Evolutionary conservation across 768 basidiomycete genomes (phyloP).

Genomic region (Naganishia kalamii): DNA sequence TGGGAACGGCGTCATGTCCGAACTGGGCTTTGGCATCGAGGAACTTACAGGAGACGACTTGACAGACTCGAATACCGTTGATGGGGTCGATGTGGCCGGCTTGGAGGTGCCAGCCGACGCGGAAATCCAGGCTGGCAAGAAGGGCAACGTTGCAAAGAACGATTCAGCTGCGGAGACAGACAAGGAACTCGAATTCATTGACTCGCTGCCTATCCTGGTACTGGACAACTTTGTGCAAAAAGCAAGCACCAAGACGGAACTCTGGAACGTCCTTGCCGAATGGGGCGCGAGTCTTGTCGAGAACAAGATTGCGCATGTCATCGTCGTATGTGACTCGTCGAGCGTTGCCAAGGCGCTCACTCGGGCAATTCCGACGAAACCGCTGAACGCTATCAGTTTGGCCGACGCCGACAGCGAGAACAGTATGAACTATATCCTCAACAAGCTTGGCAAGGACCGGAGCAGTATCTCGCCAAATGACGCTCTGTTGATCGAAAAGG

Average conservation of each 20-base stretch:
- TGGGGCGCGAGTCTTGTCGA: conserved; percentile 82
- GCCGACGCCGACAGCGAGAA: conserved; percentile 78
- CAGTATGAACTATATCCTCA: conserved; percentile 71
- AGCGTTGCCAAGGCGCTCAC: conserved; percentile 79
- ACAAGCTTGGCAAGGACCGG: conserved; percentile 59
- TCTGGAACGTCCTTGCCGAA: conserved; percentile 66
- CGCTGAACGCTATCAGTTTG: conserved; percentile 68
- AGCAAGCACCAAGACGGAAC: conserved; percentile 58
- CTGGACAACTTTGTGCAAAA: conserved; percentile 70
- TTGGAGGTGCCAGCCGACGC: conserved; percentile 7
- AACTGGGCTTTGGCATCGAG: conserved; percentile 79
- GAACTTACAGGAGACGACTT: conserved; percentile 48
- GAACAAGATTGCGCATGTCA: conserved; percentile 82
- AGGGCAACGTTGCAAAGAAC: conserved; percentile 38
- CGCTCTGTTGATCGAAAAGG: conserved; percentile 57
- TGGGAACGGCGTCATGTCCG: conserved; percentile 78
- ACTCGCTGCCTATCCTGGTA: conserved; percentile 74
- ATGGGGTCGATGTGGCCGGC: conserved; percentile 25
- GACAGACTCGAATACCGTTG: conserved; percentile 28
- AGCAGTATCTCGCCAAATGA: conserved; percentile 52
- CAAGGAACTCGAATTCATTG: conserved; percentile 50
- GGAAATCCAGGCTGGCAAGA: conserved; percentile 28
- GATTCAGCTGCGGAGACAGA: conserved; percentile 29
- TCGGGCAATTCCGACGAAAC: conserved; percentile 75
- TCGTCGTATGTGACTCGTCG: conserved; percentile 82